phyloP scores from a whole-genome alignment of 495 filamentous ascomycete species.

The Neurospora sp. region DNA sequence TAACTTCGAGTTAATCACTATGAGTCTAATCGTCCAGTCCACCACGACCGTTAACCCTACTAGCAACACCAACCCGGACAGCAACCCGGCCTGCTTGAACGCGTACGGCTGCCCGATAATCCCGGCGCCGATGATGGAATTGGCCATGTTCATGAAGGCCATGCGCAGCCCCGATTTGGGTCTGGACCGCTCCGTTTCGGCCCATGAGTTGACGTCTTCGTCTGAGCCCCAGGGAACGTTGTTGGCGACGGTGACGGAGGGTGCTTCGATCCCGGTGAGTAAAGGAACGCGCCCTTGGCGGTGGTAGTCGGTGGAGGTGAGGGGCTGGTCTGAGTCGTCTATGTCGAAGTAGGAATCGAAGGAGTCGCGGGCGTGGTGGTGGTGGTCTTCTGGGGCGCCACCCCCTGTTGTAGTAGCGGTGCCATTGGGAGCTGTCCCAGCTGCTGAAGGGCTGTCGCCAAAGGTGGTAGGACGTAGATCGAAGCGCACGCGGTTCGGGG shows the following conservation, averaged over 20 bases:
- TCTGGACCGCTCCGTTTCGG: conserved; percentile 31
- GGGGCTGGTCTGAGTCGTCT: conserved; percentile 6
- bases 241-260: conserved; percentile 71
- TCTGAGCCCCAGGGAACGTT: conserved; percentile 32
- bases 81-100: conserved; percentile 76
- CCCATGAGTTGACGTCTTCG: conserved; percentile 30
- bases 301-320: conserved; percentile 15
- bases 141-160: conserved; percentile 98
- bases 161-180: conserved; percentile 38
- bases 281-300: conserved; percentile 54
- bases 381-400: conserved; percentile 24
- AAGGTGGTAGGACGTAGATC: conserved; percentile 49
- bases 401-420: too few species aligned
- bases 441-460: conserved; percentile 11
- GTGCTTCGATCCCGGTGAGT: conserved; percentile 77
- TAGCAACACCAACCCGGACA: conserved; percentile 68
- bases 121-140: conserved; percentile 93
- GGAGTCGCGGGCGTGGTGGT: conserved; percentile 30
- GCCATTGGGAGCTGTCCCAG: conserved; percentile 1
- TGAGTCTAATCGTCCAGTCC: conserved; percentile 95
- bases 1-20: conserved; percentile 91
- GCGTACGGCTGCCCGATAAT: conserved; percentile 98
- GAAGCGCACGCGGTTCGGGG: conserved; percentile 79
- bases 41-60: conserved; percentile 68
- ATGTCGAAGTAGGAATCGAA: conserved; percentile 24